Evolutionary conservation across 2,329 filamentous ascomycete species (phyloP), one percentile per base, ranked within the genome.

Genomic region (Lachnellula occidentalis): DNA sequence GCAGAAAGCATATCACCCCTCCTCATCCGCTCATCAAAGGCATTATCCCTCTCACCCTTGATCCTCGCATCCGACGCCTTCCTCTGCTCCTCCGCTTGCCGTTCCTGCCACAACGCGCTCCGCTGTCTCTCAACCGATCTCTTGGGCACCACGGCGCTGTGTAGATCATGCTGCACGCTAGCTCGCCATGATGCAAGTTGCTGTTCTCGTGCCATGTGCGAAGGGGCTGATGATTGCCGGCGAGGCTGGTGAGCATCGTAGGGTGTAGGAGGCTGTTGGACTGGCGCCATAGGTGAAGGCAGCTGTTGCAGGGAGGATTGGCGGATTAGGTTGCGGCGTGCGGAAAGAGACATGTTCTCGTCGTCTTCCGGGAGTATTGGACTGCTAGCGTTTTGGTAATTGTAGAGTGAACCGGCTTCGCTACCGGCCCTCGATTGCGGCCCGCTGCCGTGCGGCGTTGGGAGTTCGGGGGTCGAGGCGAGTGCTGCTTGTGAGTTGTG

Each of bases 11-110:
- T 80, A 59, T 87, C 82, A 0, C 86, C 85, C 15, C 81, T 83
- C 51, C 89, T 78, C 87, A 95, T 94, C 60, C 82, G 79, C 69
- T 86, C 82, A 60, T 90, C 87, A 64, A 90, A 84, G 37, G 78
- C 78, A 48, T 79, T 79, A 14, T 88, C 83, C 5, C 77, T 75
- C 51, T 80, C 75, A 59, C 82, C 78, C 60, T 78, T 80, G 48
- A 80, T 81, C 42, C 76, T 72, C 53, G 78, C 76, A 62, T 83
- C 79, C 64, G 78, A 74, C 67, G 78, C 77, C 50, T 78, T 77
- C 65, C 81, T 76, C 50, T 82, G 78, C 31, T 82, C 81, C 60
- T 85, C 81, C 60, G 79, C 53, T 53, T 62, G 59, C 34, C 62
- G 80, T 61, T 87, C 84, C 36, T 76, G 74, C 66, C 87, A 74